Conservation (phyloP, 228 moss, liverwort and hornwort genomes). For the Sphagnum magellanicum region DNA sequence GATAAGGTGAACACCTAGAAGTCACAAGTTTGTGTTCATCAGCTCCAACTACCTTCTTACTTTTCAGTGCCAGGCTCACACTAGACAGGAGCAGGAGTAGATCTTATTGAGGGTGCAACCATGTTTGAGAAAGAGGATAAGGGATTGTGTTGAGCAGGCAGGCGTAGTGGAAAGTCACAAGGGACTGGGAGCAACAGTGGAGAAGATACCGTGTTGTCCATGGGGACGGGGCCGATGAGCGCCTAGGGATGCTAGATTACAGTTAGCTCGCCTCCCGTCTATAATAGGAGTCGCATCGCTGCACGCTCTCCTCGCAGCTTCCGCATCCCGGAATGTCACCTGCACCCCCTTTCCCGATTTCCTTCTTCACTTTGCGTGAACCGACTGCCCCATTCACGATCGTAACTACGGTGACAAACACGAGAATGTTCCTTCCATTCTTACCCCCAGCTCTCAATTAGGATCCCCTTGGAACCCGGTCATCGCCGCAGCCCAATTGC, state of each 20-base stretch:
- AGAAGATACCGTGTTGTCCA: slow-evolving; percentile 77
- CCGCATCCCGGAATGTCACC: slow-evolving; percentile 98
- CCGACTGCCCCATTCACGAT: neutral
- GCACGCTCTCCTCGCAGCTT: slow-evolving; percentile 94
- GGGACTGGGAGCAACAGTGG: neutral
- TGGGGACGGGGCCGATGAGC: slow-evolving; percentile 92
- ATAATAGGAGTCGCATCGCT: slow-evolving; percentile 94
- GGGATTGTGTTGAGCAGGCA: neutral
- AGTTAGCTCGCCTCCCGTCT: slow-evolving; percentile 98
- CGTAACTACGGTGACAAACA: no score
- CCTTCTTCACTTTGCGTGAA: slow-evolving; percentile 15
- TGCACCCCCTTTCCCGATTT: slow-evolving; percentile 31
- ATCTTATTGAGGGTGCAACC: neutral
- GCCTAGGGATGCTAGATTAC: slow-evolving; percentile 96
- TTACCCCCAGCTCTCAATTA: no score
- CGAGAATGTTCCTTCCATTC: no score
- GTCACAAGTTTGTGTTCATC: no score
- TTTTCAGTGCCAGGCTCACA: neutral
- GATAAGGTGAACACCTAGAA: no score
- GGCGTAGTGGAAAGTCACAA: neutral
- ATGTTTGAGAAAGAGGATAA: neutral
- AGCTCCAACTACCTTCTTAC: neutral
- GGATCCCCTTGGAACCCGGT: no score
- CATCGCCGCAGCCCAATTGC: no score
- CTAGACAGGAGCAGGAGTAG: neutral